A percentile compares a stretch with the other conserved stretches of the same genome.
phyloP scores from a whole-genome alignment of 2,329 filamentous ascomycete genomes.

The Ceratocystis destructans region DNA sequence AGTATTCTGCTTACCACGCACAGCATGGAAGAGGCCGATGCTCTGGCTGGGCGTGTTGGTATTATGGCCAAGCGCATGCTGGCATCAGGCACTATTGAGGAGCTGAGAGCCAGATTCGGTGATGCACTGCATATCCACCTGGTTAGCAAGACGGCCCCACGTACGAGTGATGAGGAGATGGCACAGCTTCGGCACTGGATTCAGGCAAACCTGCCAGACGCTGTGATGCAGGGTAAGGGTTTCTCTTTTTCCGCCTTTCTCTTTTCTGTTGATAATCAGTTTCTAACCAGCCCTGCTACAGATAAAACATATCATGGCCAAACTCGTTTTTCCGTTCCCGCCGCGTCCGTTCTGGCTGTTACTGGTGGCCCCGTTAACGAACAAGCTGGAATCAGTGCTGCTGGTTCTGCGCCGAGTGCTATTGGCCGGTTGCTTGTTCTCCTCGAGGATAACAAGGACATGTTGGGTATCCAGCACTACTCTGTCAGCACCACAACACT shows the following conservation, averaged over 20 bases:
- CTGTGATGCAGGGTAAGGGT: constrained; percentile 42
- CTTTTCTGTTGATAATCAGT: neutral
- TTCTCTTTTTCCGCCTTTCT: neutral
- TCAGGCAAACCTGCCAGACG: constrained; percentile 42
- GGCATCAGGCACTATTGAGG: constrained; percentile 62
- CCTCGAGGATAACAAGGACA: constrained; percentile 56
- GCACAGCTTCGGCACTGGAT: constrained; percentile 54
- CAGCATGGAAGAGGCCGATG: constrained; percentile 90
- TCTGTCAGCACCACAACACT: constrained; percentile 75
- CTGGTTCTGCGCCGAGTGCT: constrained; percentile 28
- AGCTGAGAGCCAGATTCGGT: constrained; percentile 61
- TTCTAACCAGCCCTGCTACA: constrained; percentile 9
- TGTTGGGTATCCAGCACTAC: constrained; percentile 68
- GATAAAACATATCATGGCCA: constrained; percentile 71
- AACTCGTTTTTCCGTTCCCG: constrained; percentile 66
- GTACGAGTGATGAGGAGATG: constrained; percentile 58
- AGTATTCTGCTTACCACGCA: constrained; percentile 82
- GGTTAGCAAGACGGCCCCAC: constrained; percentile 59
- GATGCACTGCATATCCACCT: constrained; percentile 71
- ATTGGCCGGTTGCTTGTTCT: constrained; percentile 57
- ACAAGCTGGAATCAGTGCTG: neutral
- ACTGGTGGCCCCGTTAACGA: neutral
- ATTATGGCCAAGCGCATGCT: constrained; percentile 81
- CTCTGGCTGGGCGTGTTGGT: constrained; percentile 66
- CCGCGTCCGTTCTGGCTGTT: constrained; percentile 26